A percentile compares a stretch with the other conserved stretches of the same genome.
Evolutionary conservation across 768 basidiomycete species (phyloP).

Genomic region (Lactarius hengduanensis): DNA sequence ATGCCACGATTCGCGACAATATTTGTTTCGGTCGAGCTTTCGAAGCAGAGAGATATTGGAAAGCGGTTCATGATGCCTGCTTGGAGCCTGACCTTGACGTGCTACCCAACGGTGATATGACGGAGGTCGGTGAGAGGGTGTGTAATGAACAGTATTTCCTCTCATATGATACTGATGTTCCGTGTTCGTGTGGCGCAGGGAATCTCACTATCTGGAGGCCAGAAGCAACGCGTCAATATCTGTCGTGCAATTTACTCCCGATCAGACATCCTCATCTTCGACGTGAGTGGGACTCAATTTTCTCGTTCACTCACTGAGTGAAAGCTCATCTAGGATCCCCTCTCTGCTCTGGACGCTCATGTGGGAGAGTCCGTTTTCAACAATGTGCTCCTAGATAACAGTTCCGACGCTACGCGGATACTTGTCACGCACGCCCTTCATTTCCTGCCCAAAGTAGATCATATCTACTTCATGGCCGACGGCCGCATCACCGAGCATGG

Average conservation of each 20-base stretch:
- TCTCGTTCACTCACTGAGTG: not conserved
- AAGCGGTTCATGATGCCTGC: constrained; percentile 72
- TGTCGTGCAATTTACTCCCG: constrained; percentile 85
- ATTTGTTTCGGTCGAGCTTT: constrained; percentile 84
- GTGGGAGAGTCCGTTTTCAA: constrained; percentile 87
- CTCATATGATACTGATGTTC: not conserved
- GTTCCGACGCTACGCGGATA: constrained; percentile 71
- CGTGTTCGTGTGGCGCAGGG: constrained; percentile 43
- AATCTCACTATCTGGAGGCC: constrained; percentile 86
- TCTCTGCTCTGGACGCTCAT: constrained; percentile 88
- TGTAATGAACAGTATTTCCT: not conserved
- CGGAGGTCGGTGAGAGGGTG: constrained; percentile 77
- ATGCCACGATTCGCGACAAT: constrained; percentile 86
- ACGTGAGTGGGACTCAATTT: constrained; percentile 38
- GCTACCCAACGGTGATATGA: constrained; percentile 73
- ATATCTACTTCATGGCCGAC: constrained; percentile 75
- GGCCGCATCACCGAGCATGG: constrained; percentile 80
- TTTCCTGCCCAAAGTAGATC: constrained; percentile 84
- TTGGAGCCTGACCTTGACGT: constrained; percentile 78
- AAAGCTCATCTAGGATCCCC: constrained; percentile 56
- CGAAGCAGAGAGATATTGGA: constrained; percentile 81
- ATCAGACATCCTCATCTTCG: constrained; percentile 84
- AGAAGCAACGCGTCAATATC: constrained; percentile 79
- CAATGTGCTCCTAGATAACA: constrained; percentile 68
- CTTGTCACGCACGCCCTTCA: constrained; percentile 92